These are phyloP conservation scores for Rhizophora mangle DNA, from an alignment of 345 rosid species.

Conservation along the genomic window DNA sequence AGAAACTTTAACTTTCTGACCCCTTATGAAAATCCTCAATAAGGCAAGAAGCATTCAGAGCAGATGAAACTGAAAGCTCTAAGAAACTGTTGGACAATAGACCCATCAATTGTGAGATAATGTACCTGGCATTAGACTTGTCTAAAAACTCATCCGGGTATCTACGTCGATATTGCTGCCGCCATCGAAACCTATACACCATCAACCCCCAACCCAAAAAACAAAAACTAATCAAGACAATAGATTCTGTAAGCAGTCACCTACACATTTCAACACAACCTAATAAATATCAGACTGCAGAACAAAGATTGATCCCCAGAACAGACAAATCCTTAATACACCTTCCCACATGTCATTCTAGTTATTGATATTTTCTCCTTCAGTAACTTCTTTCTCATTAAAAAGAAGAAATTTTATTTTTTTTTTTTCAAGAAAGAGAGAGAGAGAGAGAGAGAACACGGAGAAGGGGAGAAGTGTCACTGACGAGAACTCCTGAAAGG, in stretches of 20 bases:
- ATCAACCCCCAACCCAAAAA: conserved; percentile 2
- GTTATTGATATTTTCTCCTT: no score
- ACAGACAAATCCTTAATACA: no score
- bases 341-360: no score
- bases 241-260: no score
- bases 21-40: no score
- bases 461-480: conserved; percentile 2
- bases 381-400: no score
- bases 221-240: neutral
- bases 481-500: conserved; percentile 96
- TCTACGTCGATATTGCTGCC: conserved; percentile 72
- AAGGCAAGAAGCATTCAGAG: no score
- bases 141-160: conserved; percentile 94
- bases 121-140: conserved; percentile 74
- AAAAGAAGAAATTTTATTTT: neutral
- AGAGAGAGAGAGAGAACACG: conserved; percentile 4
- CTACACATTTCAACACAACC: no score
- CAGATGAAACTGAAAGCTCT: no score
- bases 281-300: no score
- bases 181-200: conserved; percentile 69
- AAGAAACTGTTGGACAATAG: neutral
- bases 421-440: neutral
- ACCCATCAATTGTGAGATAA: neutral
- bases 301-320: no score
- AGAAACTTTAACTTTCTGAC: no score